A percentile compares a stretch with the other conserved stretches of the same genome.
These are phyloP conservation scores for Eutypa lata DNA, from an alignment of 2,329 filamentous ascomycete genomes.

Conservation along the genomic window DNA sequence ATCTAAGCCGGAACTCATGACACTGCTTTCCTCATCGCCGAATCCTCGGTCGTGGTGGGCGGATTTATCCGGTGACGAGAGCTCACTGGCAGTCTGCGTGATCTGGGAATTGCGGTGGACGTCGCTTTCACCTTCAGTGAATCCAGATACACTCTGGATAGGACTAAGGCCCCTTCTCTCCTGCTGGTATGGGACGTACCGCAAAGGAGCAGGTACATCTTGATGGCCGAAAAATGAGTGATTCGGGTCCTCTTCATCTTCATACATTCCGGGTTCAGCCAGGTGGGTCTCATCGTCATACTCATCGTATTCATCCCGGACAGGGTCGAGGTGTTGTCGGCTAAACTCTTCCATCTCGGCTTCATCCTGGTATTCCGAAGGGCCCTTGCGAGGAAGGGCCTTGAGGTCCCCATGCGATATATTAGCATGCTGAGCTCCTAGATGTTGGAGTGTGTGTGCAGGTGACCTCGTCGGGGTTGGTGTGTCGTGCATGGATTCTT, in stretches of 20 bases:
- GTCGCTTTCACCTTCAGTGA: constrained; percentile 66
- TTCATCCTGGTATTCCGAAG: constrained; percentile 39
- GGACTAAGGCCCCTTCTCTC: constrained; percentile 76
- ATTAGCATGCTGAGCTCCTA: constrained; percentile 68
- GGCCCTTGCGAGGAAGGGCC: constrained; percentile 48
- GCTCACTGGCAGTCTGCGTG: constrained; percentile 45
- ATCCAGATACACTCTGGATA: constrained; percentile 88
- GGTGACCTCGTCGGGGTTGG: constrained; percentile 59
- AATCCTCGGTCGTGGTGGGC: constrained; percentile 47
- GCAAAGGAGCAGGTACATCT: constrained; percentile 61
- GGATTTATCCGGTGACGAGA: constrained; percentile 62
- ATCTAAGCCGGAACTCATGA: constrained; percentile 53
- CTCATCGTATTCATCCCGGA: constrained; percentile 36
- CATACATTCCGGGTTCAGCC: constrained; percentile 31
- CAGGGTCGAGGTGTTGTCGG: constrained; percentile 34
- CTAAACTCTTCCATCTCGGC: constrained; percentile 48
- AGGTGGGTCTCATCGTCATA: constrained; percentile 41
- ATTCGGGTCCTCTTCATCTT: constrained; percentile 39
- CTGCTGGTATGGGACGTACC: constrained; percentile 66
- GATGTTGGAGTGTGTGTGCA: constrained; percentile 50
- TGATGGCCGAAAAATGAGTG: constrained; percentile 55
- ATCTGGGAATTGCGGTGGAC: constrained; percentile 56
- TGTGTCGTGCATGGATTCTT: constrained; percentile 49
- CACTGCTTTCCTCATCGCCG: constrained; percentile 58
- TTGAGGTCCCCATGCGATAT: constrained; percentile 58